Evolutionary conservation across 495 filamentous ascomycete species (phyloP).

Genomic region (Geopyxis carbonaria): DNA sequence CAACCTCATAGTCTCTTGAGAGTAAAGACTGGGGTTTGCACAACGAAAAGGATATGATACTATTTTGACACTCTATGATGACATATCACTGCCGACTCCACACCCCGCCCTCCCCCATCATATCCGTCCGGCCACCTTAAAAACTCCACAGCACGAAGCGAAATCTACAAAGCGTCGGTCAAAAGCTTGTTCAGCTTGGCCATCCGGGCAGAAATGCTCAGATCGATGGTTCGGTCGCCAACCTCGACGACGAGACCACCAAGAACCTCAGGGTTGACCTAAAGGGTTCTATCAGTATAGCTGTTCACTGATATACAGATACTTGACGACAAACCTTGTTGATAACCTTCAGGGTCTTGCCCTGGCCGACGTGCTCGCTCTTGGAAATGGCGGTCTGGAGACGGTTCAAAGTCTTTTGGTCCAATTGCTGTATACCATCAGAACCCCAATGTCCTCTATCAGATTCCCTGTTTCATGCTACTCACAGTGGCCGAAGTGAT

Average conservation of each 20-base stretch:
- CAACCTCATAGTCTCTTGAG: too few species aligned
- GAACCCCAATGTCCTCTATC: background rate
- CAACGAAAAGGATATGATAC: too few species aligned
- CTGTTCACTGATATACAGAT: background rate
- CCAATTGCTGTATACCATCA: slow-evolving; percentile 48
- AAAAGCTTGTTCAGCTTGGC: slow-evolving; percentile 98
- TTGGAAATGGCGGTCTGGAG: slow-evolving; percentile 79
- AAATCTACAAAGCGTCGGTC: slow-evolving; percentile 77
- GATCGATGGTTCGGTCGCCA: slow-evolving; percentile 93
- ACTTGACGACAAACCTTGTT: slow-evolving; percentile 49
- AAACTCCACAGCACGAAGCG: background rate
- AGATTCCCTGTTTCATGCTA: slow-evolving; percentile 12
- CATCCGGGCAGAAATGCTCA: slow-evolving; percentile 86
- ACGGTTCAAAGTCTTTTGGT: slow-evolving; percentile 63
- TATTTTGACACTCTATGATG: slow-evolving; percentile 7
- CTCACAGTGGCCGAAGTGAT: slow-evolving; percentile 80
- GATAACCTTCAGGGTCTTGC: slow-evolving; percentile 94
- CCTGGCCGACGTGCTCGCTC: slow-evolving; percentile 70
- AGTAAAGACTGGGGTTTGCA: too few species aligned
- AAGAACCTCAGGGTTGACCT: slow-evolving; percentile 88
- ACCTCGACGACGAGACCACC: slow-evolving; percentile 93
- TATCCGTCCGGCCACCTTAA: background rate
- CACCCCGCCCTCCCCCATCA: background rate
- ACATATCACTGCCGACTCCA: background rate
- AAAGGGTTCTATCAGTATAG: background rate